Conservation (phyloP, 495 filamentous ascomycete species). For the Viridothelium virens region DNA sequence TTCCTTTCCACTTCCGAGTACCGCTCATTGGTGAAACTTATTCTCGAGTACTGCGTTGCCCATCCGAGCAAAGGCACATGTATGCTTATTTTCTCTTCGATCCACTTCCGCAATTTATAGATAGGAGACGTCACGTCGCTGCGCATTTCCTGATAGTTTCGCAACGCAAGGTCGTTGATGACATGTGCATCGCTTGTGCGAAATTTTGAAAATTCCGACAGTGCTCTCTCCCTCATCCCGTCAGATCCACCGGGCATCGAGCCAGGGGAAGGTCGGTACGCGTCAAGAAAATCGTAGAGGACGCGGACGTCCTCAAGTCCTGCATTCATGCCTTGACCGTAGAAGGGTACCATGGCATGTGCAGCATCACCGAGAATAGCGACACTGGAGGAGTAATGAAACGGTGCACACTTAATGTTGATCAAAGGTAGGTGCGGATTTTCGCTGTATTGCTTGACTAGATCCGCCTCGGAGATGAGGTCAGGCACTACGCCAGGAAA, state of each 20-base stretch:
- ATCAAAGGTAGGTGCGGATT: constrained; percentile 92
- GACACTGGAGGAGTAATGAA: constrained; percentile 68
- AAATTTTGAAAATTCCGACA: constrained; percentile 64
- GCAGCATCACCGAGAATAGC: constrained; percentile 91
- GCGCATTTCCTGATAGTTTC: constrained; percentile 93
- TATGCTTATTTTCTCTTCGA: constrained; percentile 78
- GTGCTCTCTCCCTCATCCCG: constrained; percentile 45
- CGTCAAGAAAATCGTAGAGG: constrained; percentile 59
- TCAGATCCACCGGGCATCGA: constrained; percentile 37
- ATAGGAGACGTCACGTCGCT: constrained; percentile 63
- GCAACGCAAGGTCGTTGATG: constrained; percentile 85
- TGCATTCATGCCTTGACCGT: constrained; percentile 41
- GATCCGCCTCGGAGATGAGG: constrained; percentile 62
- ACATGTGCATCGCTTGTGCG: constrained; percentile 71
- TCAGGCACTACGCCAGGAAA: constrained; percentile 80
- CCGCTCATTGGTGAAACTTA: constrained; percentile 85
- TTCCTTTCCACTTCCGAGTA: constrained; percentile 73
- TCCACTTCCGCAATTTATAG: constrained; percentile 70
- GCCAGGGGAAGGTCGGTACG: constrained; percentile 37
- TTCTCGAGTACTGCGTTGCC: constrained; percentile 84
- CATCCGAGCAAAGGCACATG: constrained; percentile 71
- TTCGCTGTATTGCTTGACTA: constrained; percentile 59
- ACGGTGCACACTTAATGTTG: constrained; percentile 80
- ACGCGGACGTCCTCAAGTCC: constrained; percentile 39
- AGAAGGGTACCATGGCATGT: constrained; percentile 85